Evolutionary conservation across 1,284 basidiomycete genomes (phyloP).

Genomic region (Meripilus lineatus): DNA sequence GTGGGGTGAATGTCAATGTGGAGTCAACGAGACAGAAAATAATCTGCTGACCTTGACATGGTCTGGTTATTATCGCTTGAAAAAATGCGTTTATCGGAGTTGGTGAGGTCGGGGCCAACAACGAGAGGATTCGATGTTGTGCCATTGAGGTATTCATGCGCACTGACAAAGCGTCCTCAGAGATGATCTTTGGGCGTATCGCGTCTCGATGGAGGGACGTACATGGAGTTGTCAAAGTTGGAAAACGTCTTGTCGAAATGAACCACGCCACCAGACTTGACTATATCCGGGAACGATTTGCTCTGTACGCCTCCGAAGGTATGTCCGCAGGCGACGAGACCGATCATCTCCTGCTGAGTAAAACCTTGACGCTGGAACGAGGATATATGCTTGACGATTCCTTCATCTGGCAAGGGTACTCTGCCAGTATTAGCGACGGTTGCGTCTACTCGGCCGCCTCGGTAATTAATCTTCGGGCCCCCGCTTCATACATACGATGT

Average conservation of each 20-base stretch:
- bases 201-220: background rate
- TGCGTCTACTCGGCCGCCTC: constrained; percentile 24
- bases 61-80: constrained; percentile 22
- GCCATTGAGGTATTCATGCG: constrained; percentile 16
- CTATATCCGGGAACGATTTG: constrained; percentile 14
- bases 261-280: constrained; percentile 1
- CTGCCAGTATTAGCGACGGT: constrained; percentile 17
- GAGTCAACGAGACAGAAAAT: background rate
- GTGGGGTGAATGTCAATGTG: background rate
- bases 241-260: constrained; percentile 14
- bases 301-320: constrained; percentile 24
- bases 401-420: constrained; percentile 23
- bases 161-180: constrained; percentile 8
- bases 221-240: constrained; percentile 16
- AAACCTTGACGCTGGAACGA: constrained; percentile 22
- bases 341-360: constrained; percentile 21
- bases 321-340: constrained; percentile 24
- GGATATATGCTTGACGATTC: constrained; percentile 13
- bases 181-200: no score
- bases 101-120: constrained; percentile 11
- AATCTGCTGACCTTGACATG: constrained; percentile 12
- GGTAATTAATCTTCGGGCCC: constrained; percentile 18
- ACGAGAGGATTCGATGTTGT: constrained; percentile 18
- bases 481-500: constrained; percentile 2
- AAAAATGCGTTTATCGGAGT: constrained; percentile 21